Percentiles rank a stretch among this genome's conserved stretches.
These are phyloP conservation scores for Podaxis rugospora DNA, from an alignment of 768 basidiomycete species.

Conservation along the genomic window DNA sequence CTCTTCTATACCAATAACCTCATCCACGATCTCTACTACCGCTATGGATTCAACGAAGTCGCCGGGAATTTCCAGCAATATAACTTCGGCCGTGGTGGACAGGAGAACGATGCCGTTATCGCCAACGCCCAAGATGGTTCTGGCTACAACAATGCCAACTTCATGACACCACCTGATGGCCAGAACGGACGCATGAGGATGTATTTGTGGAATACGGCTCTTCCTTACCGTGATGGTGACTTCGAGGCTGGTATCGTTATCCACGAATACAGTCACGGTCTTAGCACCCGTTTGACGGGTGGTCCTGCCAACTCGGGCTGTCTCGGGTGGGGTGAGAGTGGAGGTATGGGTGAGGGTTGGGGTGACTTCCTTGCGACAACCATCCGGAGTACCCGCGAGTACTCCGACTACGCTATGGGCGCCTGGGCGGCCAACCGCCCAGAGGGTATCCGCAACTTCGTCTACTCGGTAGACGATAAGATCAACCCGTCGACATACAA, in stretches of 20 bases:
- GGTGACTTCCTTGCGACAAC: conserved; percentile 90
- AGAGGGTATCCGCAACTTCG: conserved; percentile 81
- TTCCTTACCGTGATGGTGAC: conserved; percentile 92
- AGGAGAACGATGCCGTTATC: conserved; percentile 86
- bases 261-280: conserved; percentile 83
- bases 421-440: conserved; percentile 85
- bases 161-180: conserved; percentile 82
- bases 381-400: conserved; percentile 69
- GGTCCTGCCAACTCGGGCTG: conserved; percentile 91
- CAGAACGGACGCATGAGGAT: conserved; percentile 91
- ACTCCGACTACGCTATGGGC: conserved; percentile 88
- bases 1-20: conserved; percentile 85
- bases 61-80: conserved; percentile 97
- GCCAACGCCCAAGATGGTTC: conserved; percentile 94
- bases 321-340: conserved; percentile 92
- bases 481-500: conserved; percentile 92
- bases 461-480: conserved; percentile 71
- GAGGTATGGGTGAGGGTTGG: conserved; percentile 99
- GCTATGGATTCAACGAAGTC: conserved; percentile 84
- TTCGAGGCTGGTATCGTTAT: conserved; percentile 97
- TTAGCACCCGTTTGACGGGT: conserved; percentile 92
- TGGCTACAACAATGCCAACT: conserved; percentile 91
- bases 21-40: conserved; percentile 80
- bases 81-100: conserved; percentile 91
- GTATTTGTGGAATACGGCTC: conserved; percentile 93